Evolutionary conservation across 2,329 filamentous ascomycete species (phyloP), one percentile per base, ranked within the genome.

Genomic region (Claviceps citrina): DNA sequence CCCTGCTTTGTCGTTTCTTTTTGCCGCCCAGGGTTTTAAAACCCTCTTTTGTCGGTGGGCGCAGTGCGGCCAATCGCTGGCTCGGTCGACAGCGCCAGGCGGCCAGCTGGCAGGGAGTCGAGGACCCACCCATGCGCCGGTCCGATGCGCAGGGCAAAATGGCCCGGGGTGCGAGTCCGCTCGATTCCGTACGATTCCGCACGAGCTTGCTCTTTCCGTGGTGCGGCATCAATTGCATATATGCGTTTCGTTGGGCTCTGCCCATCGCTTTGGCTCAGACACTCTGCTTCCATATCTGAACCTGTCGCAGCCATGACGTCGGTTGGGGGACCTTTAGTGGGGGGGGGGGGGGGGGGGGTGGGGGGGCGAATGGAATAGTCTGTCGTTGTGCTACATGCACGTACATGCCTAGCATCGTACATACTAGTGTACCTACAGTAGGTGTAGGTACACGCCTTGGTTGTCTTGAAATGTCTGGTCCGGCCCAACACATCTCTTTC

Each of bases 381-480:
- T n/a, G n/a, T n/a, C n/a, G n/a, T n/a, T n/a, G n/a, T n/a, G n/a
- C n/a, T n/a, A n/a, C n/a, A n/a, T n/a, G n/a, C n/a, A n/a, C n/a
- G n/a, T n/a, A n/a, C n/a, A n/a, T n/a, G n/a, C n/a, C n/a, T n/a
- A n/a, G n/a, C n/a, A n/a, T n/a, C 2, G 15, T 31, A 31, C 15
- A 16, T 9, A 9, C 8, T 4, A 16, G n/a, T 18, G 30, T 31
- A 31, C 30, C 16, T 31, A 31, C 15, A 31, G 3, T 16, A 10
- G 30, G 18, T 32, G 18, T 13, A 20, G 12, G 10, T n/a, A n/a
- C n/a, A n/a, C n/a, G n/a, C n/a, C 22, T 12, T 20, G 36, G 32
- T 18, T 43, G 44, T 45, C 41, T 43, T 39, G 38, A 34, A 36
- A 31, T 32, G 31, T 32, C 31, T 32, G 31, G 6, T 9, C 16